Conservation (phyloP, 192 early-diverging fungal genomes). For the Podila clonocystis region DNA sequence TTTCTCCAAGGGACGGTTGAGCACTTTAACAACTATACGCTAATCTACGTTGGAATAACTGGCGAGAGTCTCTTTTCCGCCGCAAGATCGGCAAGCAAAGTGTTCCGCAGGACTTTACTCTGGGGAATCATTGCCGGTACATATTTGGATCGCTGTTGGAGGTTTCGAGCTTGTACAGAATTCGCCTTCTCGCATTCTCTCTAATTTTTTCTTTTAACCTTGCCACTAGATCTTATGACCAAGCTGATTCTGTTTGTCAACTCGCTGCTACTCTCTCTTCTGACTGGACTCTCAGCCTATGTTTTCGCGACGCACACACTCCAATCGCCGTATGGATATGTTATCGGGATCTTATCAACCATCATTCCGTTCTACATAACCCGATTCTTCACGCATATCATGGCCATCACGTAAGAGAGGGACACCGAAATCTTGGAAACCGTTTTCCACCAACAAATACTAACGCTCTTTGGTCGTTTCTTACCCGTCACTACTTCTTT, state of each 20-base stretch:
- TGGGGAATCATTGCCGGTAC: conserved; percentile 67
- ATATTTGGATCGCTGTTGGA: neutral
- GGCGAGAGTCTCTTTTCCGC: conserved; percentile 69
- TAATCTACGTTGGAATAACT: conserved; percentile 76
- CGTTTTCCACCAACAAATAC: too few relatives aligned
- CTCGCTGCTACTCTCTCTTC: conserved; percentile 61
- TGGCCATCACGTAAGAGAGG: conserved; percentile 76
- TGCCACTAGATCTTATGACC: conserved; percentile 58
- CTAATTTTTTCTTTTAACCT: too few relatives aligned
- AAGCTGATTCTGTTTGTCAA: conserved; percentile 68
- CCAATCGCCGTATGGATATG: conserved; percentile 69
- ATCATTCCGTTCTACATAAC: conserved; percentile 75
- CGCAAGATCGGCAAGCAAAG: conserved; percentile 66
- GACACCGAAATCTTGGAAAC: too few relatives aligned
- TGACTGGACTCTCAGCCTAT: conserved; percentile 66
- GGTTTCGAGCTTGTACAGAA: too few relatives aligned
- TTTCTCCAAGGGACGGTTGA: conserved; percentile 57
- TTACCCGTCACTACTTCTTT: neutral
- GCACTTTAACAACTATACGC: conserved; percentile 72
- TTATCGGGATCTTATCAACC: conserved; percentile 67
- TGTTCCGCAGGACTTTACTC: conserved; percentile 79
- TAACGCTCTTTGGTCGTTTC: too few relatives aligned
- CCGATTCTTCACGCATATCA: conserved; percentile 71
- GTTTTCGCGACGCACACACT: conserved; percentile 66
- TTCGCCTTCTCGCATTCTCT: too few relatives aligned